Evolutionary conservation across 805 yeast species (phyloP).

Genomic region (Metschnikowia cubensis): DNA sequence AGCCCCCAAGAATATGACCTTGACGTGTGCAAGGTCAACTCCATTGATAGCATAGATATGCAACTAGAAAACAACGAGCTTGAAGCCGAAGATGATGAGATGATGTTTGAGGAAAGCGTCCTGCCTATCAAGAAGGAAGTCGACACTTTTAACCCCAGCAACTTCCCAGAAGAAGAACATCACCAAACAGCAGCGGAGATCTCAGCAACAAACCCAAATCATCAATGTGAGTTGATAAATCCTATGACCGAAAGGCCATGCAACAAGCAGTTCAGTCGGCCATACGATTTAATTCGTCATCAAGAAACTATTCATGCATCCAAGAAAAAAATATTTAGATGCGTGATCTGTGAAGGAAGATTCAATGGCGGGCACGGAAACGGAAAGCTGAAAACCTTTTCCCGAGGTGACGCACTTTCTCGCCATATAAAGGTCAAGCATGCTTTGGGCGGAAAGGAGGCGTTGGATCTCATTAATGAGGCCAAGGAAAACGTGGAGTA

Average conservation of each 20-base stretch:
- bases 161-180: constrained; percentile 5
- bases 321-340: constrained; percentile 42
- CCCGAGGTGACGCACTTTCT: constrained; percentile 45
- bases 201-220: constrained; percentile 35
- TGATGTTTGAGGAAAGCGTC: not conserved
- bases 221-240: constrained; percentile 56
- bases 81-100: not conserved
- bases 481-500: constrained; percentile 79
- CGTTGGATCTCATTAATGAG: constrained; percentile 64
- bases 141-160: not conserved
- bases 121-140: not conserved
- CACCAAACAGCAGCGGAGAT: constrained; percentile 31
- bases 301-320: constrained; percentile 48
- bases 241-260: constrained; percentile 64
- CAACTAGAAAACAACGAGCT: constrained; percentile 2
- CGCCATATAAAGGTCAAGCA: constrained; percentile 75
- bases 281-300: constrained; percentile 44
- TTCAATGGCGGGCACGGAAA: constrained; percentile 47
- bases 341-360: constrained; percentile 46
- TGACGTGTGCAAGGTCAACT: constrained; percentile 3
- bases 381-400: constrained; percentile 46
- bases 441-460: constrained; percentile 61
- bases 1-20: constrained; percentile 6
- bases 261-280: constrained; percentile 77
- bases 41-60: constrained; percentile 10